phyloP scores from a whole-genome alignment of 495 filamentous ascomycete genomes.

The Talaromyces adpressus region DNA sequence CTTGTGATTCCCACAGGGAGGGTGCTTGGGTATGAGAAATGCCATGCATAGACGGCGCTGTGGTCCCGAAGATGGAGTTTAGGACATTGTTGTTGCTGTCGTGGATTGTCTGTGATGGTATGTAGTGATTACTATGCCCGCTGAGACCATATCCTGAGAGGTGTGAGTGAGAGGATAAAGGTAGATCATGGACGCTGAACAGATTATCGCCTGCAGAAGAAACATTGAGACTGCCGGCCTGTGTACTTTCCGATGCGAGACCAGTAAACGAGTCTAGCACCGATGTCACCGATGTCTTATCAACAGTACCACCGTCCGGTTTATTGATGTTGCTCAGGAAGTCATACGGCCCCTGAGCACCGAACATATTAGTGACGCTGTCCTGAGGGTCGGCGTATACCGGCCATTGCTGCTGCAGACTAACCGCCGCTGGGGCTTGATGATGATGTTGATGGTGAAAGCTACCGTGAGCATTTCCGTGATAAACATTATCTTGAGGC shows the following conservation, averaged over 20 bases:
- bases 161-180: conserved; percentile 25
- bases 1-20: conserved; percentile 24
- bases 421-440: not conserved
- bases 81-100: conserved; percentile 31
- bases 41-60: conserved; percentile 30
- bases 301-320: conserved; percentile 28
- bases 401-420: conserved; percentile 30
- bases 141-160: conserved; percentile 27
- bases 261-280: conserved; percentile 34
- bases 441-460: conserved; percentile 16
- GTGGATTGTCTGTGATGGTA: conserved; percentile 28
- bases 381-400: conserved; percentile 32
- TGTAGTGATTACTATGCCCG: conserved; percentile 27
- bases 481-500: conserved; percentile 27
- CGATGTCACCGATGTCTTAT: conserved; percentile 34
- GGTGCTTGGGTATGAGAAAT: conserved; percentile 27
- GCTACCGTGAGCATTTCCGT: conserved; percentile 27
- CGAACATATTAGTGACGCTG: conserved; percentile 30
- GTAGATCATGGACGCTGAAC: conserved; percentile 35
- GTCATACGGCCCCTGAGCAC: conserved; percentile 26
- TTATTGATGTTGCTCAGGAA: conserved; percentile 31
- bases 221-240: conserved; percentile 23
- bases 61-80: conserved; percentile 26
- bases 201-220: conserved; percentile 28
- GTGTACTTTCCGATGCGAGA: conserved; percentile 27